Evolutionary conservation across 176 grass and related monocot species (phyloP), one percentile per base, ranked within the genome.

Genomic region (Poa annua): DNA sequence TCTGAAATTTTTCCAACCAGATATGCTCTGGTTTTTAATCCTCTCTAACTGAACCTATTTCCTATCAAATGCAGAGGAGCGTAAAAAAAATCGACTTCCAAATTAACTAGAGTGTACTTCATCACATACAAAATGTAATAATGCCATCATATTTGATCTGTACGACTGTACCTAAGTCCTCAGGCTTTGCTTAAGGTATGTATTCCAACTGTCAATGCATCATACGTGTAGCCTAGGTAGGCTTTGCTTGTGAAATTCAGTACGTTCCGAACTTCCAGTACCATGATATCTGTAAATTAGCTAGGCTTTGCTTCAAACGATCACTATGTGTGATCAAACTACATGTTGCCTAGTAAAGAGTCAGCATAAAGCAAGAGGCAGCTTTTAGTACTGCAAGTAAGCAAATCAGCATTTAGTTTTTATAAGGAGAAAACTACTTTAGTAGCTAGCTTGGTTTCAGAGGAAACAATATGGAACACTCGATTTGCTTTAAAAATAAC

Each of bases 341-440:
- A 26, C 60, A 32, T 56, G 20, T 56, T 56, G 2, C 20, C 54
- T 21, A 68, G 35, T 67, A 57, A 79, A 16, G 17, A 16, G 17
- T 68, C 66, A 74, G 7, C 57, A 12, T 56, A 90, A 86, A 86
- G 80, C 75, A 67, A 14, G 29, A 20, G 3, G 49, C n/a, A 34
- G 32, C 79, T 83, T 90, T 86, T 49, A 50, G 20, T 80, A 67
- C 59, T 11, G 49, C 59, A 90, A 85, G 88, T 74, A 68, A 90
- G 55, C 34, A 44, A 4, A 71, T 8, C 22, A 16, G 29, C 42
- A 29, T 48, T 48, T 29, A 48, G 47, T 48, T 48, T 48, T 48
- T 14, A 14, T 15, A 54, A 8, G 25, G 51, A 34, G 26, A 44
- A 26, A 71, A 25, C 6, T 26, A 73, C 22, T 49, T 16, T 8